phyloP scores from a whole-genome alignment of 2,329 filamentous ascomycete species.

The Setomelanomma holmii region DNA sequence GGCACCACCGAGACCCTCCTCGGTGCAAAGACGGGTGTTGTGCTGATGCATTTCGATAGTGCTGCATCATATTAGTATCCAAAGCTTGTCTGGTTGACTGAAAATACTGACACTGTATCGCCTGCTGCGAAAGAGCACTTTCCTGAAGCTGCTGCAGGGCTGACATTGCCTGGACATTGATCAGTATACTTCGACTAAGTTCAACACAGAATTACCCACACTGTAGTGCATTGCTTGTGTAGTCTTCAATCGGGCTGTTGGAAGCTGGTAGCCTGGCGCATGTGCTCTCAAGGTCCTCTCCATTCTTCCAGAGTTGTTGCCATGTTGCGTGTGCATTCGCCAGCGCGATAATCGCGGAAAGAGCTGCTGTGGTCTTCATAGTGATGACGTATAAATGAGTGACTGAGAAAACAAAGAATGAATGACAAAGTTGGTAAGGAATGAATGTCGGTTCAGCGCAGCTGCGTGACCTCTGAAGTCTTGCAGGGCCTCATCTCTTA shows the following conservation, averaged over 20 bases:
- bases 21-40: constrained; percentile 28
- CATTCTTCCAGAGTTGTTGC: constrained; percentile 42
- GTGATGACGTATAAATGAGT: constrained; percentile 31
- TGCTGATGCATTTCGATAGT: constrained; percentile 43
- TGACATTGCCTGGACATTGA: constrained; percentile 24
- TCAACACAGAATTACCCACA: constrained; percentile 10
- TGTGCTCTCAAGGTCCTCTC: constrained; percentile 38
- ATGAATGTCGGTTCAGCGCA: constrained; percentile 43
- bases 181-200: background rate
- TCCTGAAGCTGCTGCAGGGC: constrained; percentile 30
- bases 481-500: constrained; percentile 24
- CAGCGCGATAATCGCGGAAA: constrained; percentile 35
- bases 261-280: constrained; percentile 35
- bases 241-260: constrained; percentile 40
- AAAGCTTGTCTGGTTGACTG: background rate
- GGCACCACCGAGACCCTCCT: constrained; percentile 39
- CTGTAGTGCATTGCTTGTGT: constrained; percentile 38
- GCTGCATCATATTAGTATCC: background rate
- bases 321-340: constrained; percentile 39
- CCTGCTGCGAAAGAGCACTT: constrained; percentile 36
- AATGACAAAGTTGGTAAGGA: constrained; percentile 28
- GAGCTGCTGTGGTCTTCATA: constrained; percentile 38
- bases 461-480: constrained; percentile 29
- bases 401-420: constrained; percentile 26
- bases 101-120: constrained; percentile 22